Conservation (phyloP, 2,329 filamentous ascomycete genomes). For the Phialophora verrucosa region DNA sequence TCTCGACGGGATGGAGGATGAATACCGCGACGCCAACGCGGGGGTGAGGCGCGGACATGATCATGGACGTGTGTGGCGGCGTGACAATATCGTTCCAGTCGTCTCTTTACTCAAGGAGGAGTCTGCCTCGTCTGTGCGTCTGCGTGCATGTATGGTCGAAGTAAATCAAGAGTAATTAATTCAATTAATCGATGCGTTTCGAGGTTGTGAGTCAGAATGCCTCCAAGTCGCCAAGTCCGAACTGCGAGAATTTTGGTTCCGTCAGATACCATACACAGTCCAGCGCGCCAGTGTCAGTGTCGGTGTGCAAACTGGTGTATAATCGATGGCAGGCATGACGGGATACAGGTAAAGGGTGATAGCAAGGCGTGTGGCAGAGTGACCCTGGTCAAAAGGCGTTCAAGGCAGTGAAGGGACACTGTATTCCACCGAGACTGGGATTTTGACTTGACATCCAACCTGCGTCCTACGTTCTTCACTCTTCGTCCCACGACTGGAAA, state of each 20-base stretch:
- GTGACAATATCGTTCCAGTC: not conserved
- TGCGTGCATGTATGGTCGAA: not conserved
- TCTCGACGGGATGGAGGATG: constrained; percentile 45
- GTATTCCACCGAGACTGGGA: not conserved
- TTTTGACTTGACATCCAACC: not conserved
- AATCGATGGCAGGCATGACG: not conserved
- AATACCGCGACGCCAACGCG: constrained; percentile 58
- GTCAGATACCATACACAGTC: not conserved
- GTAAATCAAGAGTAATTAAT: too few relatives aligned
- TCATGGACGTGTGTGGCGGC: not conserved
- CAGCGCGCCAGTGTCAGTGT: not conserved
- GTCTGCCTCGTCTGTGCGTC: not conserved
- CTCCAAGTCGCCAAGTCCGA: not conserved
- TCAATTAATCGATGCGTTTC: too few relatives aligned
- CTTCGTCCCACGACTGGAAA: too few relatives aligned
- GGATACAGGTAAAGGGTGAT: not conserved
- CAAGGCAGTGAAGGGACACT: not conserved
- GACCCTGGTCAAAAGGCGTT: not conserved
- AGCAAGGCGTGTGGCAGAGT: not conserved
- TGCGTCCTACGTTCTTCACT: not conserved
- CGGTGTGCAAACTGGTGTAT: not conserved
- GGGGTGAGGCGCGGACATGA: constrained; percentile 25
- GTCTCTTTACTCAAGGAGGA: not conserved
- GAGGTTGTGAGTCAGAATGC: not conserved
- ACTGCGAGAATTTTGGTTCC: not conserved